These are phyloP conservation scores for Pleurotus citrinopileatus DNA, from an alignment of 768 basidiomycete species.

Conservation along the genomic window DNA sequence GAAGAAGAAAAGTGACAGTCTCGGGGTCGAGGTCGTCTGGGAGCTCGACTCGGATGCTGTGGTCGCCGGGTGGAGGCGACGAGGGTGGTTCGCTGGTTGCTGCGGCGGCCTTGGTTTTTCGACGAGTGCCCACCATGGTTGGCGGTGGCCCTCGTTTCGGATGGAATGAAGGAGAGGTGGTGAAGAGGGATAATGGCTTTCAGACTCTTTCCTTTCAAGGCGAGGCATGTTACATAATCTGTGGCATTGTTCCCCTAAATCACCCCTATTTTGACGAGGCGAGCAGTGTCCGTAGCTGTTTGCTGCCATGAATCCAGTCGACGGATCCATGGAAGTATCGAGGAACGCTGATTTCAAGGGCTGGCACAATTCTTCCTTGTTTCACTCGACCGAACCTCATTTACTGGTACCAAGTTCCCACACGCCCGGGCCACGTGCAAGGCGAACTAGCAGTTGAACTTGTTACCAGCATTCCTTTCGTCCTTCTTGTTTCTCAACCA, in stretches of 20 bases:
- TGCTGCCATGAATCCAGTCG: no score
- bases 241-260: background rate
- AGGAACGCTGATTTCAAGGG: no score
- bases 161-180: background rate
- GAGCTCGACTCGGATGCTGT: constrained; percentile 40
- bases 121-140: constrained; percentile 50
- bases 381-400: no score
- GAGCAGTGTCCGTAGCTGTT: no score
- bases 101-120: constrained; percentile 56
- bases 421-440: background rate
- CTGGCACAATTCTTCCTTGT: no score
- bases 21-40: constrained; percentile 71
- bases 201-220: no score
- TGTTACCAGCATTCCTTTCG: background rate
- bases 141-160: background rate
- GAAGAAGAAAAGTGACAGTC: constrained; percentile 50
- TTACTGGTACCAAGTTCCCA: no score
- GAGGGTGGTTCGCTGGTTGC: constrained; percentile 30
- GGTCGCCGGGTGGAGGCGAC: constrained; percentile 12
- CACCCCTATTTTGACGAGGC: background rate
- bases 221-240: background rate
- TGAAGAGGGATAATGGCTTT: background rate
- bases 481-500: background rate
- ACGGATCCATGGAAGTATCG: no score
- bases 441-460: background rate